Evolutionary conservation across 78 protist genomes (phyloP).

Genomic region (Speleostelium caveatum): DNA sequence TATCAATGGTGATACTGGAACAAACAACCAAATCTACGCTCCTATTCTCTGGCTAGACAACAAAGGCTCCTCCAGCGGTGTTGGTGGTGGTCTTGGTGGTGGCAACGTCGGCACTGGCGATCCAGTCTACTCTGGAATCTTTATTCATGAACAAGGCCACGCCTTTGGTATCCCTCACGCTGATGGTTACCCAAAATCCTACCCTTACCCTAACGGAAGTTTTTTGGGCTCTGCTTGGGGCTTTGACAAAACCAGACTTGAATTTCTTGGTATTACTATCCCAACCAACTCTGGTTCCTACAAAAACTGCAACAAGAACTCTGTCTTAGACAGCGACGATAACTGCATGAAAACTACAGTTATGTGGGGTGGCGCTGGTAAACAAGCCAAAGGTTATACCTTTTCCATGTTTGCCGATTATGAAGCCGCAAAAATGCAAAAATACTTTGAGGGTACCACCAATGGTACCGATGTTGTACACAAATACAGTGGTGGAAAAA

Average conservation of each 20-base stretch:
- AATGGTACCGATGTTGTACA: constrained; percentile 2
- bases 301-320: background rate
- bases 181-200: background rate
- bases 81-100: constrained; percentile 48
- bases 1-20: constrained; percentile 5
- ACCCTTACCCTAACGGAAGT: constrained; percentile 34
- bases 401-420: constrained; percentile 44
- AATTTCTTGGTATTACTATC: constrained; percentile 17
- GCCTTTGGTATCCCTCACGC: constrained; percentile 44
- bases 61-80: constrained; percentile 7
- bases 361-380: constrained; percentile 60
- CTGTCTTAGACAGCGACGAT: background rate
- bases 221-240: constrained; percentile 48
- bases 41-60: constrained; percentile 4
- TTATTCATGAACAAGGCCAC: constrained; percentile 74
- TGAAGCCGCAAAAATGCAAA: constrained; percentile 22
- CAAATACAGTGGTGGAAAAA: background rate
- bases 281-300: background rate
- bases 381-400: background rate
- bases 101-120: constrained; percentile 36
- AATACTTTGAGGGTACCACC: constrained; percentile 3
- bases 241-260: constrained; percentile 4
- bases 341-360: constrained; percentile 31
- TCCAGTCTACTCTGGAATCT: background rate
- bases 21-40: background rate